These are phyloP conservation scores for Chiua virens DNA, from an alignment of 768 basidiomycete genomes.

Conservation along the genomic window DNA sequence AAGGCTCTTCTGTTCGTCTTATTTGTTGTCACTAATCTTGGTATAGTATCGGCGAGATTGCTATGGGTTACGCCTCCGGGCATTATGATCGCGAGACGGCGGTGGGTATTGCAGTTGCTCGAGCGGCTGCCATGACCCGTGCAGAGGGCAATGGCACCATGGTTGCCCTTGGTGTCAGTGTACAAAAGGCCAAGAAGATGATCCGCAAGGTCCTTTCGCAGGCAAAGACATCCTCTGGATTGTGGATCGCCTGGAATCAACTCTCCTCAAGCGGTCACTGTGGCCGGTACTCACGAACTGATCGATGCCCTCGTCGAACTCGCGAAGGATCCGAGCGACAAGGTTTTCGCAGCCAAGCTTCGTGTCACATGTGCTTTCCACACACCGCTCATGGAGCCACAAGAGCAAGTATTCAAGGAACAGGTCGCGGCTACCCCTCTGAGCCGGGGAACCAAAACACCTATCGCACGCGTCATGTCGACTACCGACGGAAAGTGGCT, in stretches of 20 bases:
- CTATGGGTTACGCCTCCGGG: constrained; percentile 38
- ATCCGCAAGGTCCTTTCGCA: constrained; percentile 33
- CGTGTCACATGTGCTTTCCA: constrained; percentile 36
- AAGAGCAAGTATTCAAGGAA: constrained; percentile 32
- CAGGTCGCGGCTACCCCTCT: constrained; percentile 18
- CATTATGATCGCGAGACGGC: constrained; percentile 36
- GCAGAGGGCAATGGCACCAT: constrained; percentile 37
- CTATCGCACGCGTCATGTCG: constrained; percentile 33
- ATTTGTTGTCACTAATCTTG: constrained; percentile 5
- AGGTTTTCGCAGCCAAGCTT: constrained; percentile 30
- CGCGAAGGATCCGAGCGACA: constrained; percentile 26
- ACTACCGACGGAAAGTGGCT: constrained; percentile 36
- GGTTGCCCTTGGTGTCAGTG: constrained; percentile 35
- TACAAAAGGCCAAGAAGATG: constrained; percentile 32
- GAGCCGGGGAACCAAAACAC: constrained; percentile 17
- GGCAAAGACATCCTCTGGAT: constrained; percentile 23
- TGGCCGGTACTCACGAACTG: constrained; percentile 32
- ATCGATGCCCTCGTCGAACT: constrained; percentile 31
- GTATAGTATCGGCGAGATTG: constrained; percentile 34
- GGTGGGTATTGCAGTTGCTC: constrained; percentile 35
- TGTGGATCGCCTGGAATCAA: constrained; percentile 39
- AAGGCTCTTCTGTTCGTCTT: background rate
- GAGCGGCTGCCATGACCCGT: constrained; percentile 36
- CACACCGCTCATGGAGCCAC: constrained; percentile 35
- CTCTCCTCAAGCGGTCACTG: constrained; percentile 37